A percentile compares a stretch with the other conserved stretches of the same genome.
Evolutionary conservation across 768 basidiomycete species (phyloP).

Genomic region (Suillus alpinus): DNA sequence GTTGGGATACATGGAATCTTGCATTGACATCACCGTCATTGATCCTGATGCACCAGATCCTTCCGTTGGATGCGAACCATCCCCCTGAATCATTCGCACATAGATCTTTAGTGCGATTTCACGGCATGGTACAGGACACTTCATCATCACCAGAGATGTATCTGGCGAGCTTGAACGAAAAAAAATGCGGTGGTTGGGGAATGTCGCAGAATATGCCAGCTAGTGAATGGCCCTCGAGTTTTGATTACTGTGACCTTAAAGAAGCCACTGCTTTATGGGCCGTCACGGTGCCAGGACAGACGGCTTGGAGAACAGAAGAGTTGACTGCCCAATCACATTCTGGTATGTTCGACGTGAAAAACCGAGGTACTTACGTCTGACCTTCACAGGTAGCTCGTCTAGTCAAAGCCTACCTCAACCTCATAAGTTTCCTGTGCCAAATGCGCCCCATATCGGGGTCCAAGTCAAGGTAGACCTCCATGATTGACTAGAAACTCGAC

Average conservation of each 20-base stretch:
- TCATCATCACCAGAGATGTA: slow-evolving; percentile 74
- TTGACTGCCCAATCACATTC: slow-evolving; percentile 18
- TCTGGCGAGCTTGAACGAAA: slow-evolving; percentile 43
- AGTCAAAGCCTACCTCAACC: slow-evolving; percentile 31
- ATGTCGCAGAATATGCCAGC: slow-evolving; percentile 35
- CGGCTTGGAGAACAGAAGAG: slow-evolving; percentile 49
- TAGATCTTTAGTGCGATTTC: slow-evolving; percentile 67
- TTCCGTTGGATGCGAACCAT: slow-evolving; percentile 43
- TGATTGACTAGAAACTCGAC: neutral
- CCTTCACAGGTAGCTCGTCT: slow-evolving; percentile 20
- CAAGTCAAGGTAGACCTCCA: slow-evolving; percentile 58
- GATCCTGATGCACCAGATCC: slow-evolving; percentile 44
- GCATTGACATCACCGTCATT: neutral
- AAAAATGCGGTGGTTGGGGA: slow-evolving; percentile 75
- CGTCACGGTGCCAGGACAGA: slow-evolving; percentile 69
- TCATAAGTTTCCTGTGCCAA: slow-evolving; percentile 66
- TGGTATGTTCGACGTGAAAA: slow-evolving; percentile 14
- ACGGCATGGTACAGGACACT: slow-evolving; percentile 82
- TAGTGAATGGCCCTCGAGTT: slow-evolving; percentile 2
- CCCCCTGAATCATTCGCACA: slow-evolving; percentile 50
- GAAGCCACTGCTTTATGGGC: slow-evolving; percentile 72
- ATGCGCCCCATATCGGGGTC: slow-evolving; percentile 57
- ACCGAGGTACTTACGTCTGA: neutral
- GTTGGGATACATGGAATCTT: slow-evolving; percentile 18
- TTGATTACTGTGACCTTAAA: slow-evolving; percentile 51